Percentiles rank a stretch among this genome's conserved stretches.
These are phyloP conservation scores for Tylopilus subfusipes DNA, from an alignment of 768 basidiomycete species.

Conservation along the genomic window DNA sequence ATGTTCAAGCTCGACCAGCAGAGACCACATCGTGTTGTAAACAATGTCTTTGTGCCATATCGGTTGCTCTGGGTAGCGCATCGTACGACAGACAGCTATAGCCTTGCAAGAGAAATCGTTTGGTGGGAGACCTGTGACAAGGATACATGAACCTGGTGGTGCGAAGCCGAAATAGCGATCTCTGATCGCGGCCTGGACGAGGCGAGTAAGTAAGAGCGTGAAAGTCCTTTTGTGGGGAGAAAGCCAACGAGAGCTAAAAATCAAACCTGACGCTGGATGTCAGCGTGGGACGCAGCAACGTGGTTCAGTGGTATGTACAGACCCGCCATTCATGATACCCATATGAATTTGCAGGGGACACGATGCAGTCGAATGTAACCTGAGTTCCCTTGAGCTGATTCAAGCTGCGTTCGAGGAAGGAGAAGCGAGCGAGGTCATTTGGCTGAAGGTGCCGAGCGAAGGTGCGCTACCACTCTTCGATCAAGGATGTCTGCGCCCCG, in stretches of 20 bases:
- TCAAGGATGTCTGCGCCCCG: neutral
- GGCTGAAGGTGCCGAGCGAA: constrained; percentile 4
- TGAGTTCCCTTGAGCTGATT: neutral
- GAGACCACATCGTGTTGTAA: constrained; percentile 33
- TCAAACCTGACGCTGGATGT: neutral
- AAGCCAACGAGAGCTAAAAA: neutral
- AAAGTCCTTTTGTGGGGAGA: constrained; percentile 1
- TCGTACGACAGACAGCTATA: constrained; percentile 33
- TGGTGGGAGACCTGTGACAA: constrained; percentile 3
- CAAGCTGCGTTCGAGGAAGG: neutral
- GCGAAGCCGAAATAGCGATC: constrained; percentile 7
- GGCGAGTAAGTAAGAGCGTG: constrained; percentile 2
- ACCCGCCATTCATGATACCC: constrained; percentile 12
- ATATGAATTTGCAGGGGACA: constrained; percentile 6
- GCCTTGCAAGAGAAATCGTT: constrained; percentile 5
- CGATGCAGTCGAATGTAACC: constrained; percentile 5
- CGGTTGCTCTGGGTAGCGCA: constrained; percentile 29
- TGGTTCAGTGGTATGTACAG: neutral
- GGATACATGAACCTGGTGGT: constrained; percentile 3
- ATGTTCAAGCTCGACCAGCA: constrained; percentile 23
- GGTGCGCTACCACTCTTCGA: constrained; percentile 1
- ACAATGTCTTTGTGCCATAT: constrained; percentile 34
- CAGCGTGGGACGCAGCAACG: neutral
- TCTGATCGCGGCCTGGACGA: neutral
- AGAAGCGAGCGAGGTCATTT: constrained; percentile 1